Conservation (phyloP, 2,329 filamentous ascomycete genomes). For the Myriosclerotinia curreyana region DNA sequence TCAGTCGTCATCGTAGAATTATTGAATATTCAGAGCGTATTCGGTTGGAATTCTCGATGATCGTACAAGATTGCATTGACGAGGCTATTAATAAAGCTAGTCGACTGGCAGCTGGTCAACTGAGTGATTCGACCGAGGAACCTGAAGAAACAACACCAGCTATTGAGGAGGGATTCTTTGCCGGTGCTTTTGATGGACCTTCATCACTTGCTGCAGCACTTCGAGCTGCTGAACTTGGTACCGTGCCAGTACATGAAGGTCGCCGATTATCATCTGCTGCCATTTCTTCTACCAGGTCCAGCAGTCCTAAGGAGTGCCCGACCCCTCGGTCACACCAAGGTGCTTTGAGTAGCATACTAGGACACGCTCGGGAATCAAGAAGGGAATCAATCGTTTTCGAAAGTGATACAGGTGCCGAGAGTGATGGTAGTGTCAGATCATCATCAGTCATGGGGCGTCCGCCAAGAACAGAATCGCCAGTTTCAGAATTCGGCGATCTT, state of each 20-base stretch:
- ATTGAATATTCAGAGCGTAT: constrained; percentile 96
- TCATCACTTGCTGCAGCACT: constrained; percentile 57
- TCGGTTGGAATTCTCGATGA: constrained; percentile 84
- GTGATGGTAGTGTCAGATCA: constrained; percentile 78
- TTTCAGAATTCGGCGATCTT: constrained; percentile 77
- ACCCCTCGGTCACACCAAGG: constrained; percentile 82
- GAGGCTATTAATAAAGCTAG: constrained; percentile 87
- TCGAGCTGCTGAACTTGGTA: constrained; percentile 35
- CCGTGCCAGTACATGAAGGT: constrained; percentile 38
- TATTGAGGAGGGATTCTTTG: constrained; percentile 51
- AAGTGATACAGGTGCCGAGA: constrained; percentile 71
- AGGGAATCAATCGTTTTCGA: constrained; percentile 77
- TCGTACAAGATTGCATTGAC: constrained; percentile 94
- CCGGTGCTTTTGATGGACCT: constrained; percentile 56
- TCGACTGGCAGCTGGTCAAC: constrained; percentile 77
- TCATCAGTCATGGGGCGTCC: constrained; percentile 69
- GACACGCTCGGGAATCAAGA: constrained; percentile 61
- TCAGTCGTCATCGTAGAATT: constrained; percentile 85
- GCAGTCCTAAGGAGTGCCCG: constrained; percentile 79
- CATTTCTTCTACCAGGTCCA: constrained; percentile 69
- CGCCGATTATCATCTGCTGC: constrained; percentile 53
- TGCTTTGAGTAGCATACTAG: constrained; percentile 50
- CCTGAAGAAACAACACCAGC: constrained; percentile 44
- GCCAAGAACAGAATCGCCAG: constrained; percentile 80
- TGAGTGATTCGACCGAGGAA: constrained; percentile 69